Evolutionary conservation across 169 alveolate species (phyloP).

Genomic region (Plasmodium yoelii): DNA sequence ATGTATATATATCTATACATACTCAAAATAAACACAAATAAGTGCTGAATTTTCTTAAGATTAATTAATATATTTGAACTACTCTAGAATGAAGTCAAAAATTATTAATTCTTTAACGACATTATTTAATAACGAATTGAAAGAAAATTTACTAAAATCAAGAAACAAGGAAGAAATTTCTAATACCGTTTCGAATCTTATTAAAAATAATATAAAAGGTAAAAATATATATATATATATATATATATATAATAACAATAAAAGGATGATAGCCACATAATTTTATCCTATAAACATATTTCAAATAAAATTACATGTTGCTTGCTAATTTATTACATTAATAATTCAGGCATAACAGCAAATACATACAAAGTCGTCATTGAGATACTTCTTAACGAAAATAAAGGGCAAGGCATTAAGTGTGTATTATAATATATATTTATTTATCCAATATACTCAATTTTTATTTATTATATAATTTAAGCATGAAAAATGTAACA

Average conservation of each 20-base stretch:
- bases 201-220: conserved; percentile 48
- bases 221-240: conserved; percentile 7
- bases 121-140: conserved; percentile 31
- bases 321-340: background rate
- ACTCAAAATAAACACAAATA: background rate
- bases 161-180: conserved; percentile 44
- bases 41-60: background rate
- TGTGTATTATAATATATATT: conserved; percentile 1
- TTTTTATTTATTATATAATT: background rate
- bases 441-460: background rate
- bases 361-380: conserved; percentile 48
- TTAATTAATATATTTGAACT: conserved; percentile 4
- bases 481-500: background rate
- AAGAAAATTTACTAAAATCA: conserved; percentile 1
- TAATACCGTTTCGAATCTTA: conserved; percentile 38
- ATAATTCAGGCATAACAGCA: conserved; percentile 43
- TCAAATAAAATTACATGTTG: too few species aligned
- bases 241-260: background rate
- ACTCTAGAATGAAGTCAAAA: conserved; percentile 43
- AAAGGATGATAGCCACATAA: background rate
- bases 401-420: conserved; percentile 66
- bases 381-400: conserved; percentile 65
- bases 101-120: conserved; percentile 55
- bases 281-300: background rate
- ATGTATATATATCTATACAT: background rate